Evolutionary conservation across 2,329 filamentous ascomycete species (phyloP), one percentile per base, ranked within the genome.

Genomic region (Magnaporthales sp.): DNA sequence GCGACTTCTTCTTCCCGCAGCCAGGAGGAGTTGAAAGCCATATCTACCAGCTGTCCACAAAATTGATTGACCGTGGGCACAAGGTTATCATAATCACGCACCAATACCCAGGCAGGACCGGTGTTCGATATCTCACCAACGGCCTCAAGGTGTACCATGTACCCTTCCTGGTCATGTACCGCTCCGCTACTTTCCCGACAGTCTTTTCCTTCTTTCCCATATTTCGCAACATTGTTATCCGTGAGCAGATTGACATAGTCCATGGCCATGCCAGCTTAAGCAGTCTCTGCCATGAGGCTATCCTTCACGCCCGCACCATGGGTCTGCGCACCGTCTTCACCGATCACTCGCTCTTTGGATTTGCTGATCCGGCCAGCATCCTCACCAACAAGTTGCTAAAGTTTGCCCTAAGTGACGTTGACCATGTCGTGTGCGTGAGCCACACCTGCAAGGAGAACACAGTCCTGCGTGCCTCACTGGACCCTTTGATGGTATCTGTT

Each of bases 361-460:
- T 99, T 74, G 95, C 94, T 62, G 96, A 99, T 78, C 93, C 95
- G 0, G 92, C 88, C 1, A 98, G 94, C 70, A 99, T 99, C 70
- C 82, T 99, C 68, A 96, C 94, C 32, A 99, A 99, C 76, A 99
- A 99, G 80, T 82, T 99, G 54, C 84, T 99, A 67, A 99, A 99
- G 76, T 99, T 99, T 74, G 94, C 88, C 0, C 77, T 99, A 70
- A 98, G 94, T 76, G 95, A 99, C 75, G 93, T 99, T 15, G 95
- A 98, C 74, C 95, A 99, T 83, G 93, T 96, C 69, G 96, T 99
- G 62, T 99, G 95, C 74, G 95, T 99, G 73, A 97, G 93, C 78
- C 93, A 99, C 81, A 99, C 95, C 54, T 97, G 94, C 81, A 99
- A 99, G 77, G 95, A 99, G 77, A 99, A 99, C 74, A 99, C 95